These are phyloP conservation scores for Asterophora parasitica DNA, from an alignment of 768 basidiomycete genomes.

Conservation along the genomic window DNA sequence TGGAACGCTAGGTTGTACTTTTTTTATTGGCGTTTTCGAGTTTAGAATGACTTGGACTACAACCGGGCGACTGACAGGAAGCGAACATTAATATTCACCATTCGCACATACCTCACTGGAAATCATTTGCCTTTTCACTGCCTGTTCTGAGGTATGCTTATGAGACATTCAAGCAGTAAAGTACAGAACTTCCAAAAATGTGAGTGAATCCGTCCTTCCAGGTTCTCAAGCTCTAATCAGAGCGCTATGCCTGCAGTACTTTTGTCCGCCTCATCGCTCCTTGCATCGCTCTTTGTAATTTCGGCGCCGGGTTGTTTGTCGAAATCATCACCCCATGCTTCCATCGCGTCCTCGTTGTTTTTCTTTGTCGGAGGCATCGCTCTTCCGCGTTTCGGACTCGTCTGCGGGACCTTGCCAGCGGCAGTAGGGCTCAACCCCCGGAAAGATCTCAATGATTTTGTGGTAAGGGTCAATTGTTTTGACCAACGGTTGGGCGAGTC, in stretches of 20 bases:
- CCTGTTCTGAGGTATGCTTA: too few species aligned
- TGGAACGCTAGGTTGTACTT: background rate
- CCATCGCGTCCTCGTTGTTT: background rate
- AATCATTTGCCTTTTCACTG: too few species aligned
- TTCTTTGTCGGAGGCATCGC: background rate
- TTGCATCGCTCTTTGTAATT: background rate
- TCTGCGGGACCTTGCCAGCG: slow-evolving; percentile 4
- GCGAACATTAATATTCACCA: too few species aligned
- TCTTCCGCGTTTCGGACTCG: background rate
- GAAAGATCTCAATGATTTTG: slow-evolving; percentile 22
- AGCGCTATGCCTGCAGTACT: too few species aligned
- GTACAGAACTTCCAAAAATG: too few species aligned
- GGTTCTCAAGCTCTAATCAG: too few species aligned
- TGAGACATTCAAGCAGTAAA: too few species aligned
- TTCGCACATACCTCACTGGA: background rate
- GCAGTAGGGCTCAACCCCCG: background rate
- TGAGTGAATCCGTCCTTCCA: too few species aligned
- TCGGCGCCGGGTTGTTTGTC: too few species aligned
- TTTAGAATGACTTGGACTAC: slow-evolving; percentile 6
- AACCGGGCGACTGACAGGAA: background rate
- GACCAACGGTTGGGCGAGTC: slow-evolving; percentile 3
- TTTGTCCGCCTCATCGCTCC: too few species aligned
- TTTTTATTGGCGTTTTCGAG: too few species aligned
- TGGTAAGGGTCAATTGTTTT: slow-evolving; percentile 19
- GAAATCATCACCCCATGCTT: background rate